A percentile compares a stretch with the other conserved stretches of the same genome.
These are phyloP conservation scores for Saturnispora mendoncae DNA, from an alignment of 805 yeast species.

Conservation along the genomic window DNA sequence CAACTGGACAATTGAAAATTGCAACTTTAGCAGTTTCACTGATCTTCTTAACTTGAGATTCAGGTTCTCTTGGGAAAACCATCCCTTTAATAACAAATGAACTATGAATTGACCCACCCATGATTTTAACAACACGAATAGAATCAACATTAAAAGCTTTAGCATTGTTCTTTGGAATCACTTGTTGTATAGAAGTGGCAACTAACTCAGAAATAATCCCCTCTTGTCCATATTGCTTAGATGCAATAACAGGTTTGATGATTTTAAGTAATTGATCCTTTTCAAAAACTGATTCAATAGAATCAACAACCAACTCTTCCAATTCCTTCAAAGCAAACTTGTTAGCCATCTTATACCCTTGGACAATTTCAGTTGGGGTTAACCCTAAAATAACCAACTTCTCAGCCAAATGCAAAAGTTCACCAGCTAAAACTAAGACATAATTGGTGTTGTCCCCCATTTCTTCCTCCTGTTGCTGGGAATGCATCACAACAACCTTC, in stretches of 20 bases:
- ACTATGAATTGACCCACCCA: slow-evolving; percentile 75
- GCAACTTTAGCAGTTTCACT: slow-evolving; percentile 69
- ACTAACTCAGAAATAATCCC: slow-evolving; percentile 68
- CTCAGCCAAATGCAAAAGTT: slow-evolving; percentile 77
- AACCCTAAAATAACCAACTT: slow-evolving; percentile 77
- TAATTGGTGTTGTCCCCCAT: slow-evolving; percentile 96
- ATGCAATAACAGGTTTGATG: slow-evolving; percentile 78
- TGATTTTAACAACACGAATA: slow-evolving; percentile 89
- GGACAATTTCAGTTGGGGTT: slow-evolving; percentile 85
- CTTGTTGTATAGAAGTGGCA: slow-evolving; percentile 73
- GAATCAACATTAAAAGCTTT: slow-evolving; percentile 73
- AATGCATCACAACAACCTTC: slow-evolving; percentile 89
- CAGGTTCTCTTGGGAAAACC: slow-evolving; percentile 98
- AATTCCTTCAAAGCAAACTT: slow-evolving; percentile 62
- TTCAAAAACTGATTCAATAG: slow-evolving; percentile 48
- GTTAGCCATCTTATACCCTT: slow-evolving; percentile 86
- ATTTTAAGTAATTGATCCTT: slow-evolving; percentile 56
- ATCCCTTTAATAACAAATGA: slow-evolving; percentile 88
- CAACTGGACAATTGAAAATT: slow-evolving; percentile 88
- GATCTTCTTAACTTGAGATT: slow-evolving; percentile 70
- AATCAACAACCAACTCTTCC: slow-evolving; percentile 54
- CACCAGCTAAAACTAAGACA: slow-evolving; percentile 89
- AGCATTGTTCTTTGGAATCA: slow-evolving; percentile 56
- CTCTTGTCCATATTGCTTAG: slow-evolving; percentile 90
- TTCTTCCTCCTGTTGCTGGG: slow-evolving; percentile 93